Evolutionary conservation across 768 basidiomycete species (phyloP).

Genomic region (Tulasnella sp.): DNA sequence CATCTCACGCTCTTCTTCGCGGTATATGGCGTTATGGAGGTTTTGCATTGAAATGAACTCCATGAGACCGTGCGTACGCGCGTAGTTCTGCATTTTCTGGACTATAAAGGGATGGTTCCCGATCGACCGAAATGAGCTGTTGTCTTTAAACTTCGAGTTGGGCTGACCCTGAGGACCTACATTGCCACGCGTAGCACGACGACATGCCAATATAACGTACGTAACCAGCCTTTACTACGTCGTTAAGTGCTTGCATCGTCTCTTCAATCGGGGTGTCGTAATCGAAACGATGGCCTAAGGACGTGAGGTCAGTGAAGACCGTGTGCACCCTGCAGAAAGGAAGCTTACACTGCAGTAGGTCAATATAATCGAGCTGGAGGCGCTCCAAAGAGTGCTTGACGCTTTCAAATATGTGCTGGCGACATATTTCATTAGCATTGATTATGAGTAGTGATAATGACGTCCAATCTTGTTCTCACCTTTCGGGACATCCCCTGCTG

Average conservation of each 20-base stretch:
- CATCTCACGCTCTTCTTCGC: slow-evolving; percentile 14
- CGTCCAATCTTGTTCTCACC: not conserved
- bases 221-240: slow-evolving; percentile 43
- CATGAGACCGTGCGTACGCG: not conserved
- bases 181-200: slow-evolving; percentile 18
- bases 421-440: not conserved
- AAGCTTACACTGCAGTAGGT: slow-evolving; percentile 38
- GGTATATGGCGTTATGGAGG: slow-evolving; percentile 9
- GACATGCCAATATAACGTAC: slow-evolving; percentile 36
- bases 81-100: slow-evolving; percentile 23
- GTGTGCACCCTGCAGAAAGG: not conserved
- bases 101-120: not conserved
- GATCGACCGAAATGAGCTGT: not conserved
- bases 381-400: slow-evolving; percentile 37
- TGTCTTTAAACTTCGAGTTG: too few relatives aligned
- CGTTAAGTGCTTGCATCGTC: slow-evolving; percentile 27
- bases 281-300: slow-evolving; percentile 35
- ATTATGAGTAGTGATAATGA: not conserved
- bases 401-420: slow-evolving; percentile 43
- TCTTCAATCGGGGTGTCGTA: slow-evolving; percentile 41
- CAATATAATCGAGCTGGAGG: slow-evolving; percentile 41
- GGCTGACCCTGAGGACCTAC: not conserved
- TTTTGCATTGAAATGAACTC: slow-evolving; percentile 14
- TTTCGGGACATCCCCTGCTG: slow-evolving; percentile 15
- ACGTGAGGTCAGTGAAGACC: not conserved